These are phyloP conservation scores for Gossypium ekmanianum DNA, from an alignment of 345 rosid genomes.

Conservation along the genomic window DNA sequence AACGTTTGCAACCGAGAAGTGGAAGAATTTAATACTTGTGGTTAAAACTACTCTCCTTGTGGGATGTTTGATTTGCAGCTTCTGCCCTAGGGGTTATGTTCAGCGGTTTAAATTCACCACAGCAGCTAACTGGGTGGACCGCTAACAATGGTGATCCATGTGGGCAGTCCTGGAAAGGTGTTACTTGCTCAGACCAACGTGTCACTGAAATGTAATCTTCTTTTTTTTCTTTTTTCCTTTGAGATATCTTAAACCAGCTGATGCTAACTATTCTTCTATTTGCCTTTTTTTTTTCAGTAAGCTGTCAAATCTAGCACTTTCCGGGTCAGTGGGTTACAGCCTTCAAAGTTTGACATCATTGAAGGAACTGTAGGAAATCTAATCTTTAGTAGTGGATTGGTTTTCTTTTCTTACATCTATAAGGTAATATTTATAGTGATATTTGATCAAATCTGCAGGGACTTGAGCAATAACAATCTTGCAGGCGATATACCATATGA, in stretches of 20 bases:
- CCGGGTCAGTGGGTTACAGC: conserved; percentile 61
- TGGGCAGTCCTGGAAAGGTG: conserved; percentile 86
- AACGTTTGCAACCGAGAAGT: not conserved
- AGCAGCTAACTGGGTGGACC: conserved; percentile 68
- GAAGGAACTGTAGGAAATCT: conserved; percentile 68
- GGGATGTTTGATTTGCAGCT: conserved; percentile 45
- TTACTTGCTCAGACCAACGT: conserved; percentile 64
- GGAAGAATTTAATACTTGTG: not conserved
- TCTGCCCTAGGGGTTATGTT: conserved; percentile 61
- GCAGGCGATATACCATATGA: conserved; percentile 52
- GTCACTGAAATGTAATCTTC: conserved; percentile 76
- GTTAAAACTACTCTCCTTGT: not conserved
- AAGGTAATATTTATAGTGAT: conserved; percentile 4
- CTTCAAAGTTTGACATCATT: conserved; percentile 50
- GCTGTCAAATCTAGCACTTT: conserved; percentile 63
- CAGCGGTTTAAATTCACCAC: conserved; percentile 50
- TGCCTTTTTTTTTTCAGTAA: conserved; percentile 41
- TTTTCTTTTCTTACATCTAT: conserved; percentile 16
- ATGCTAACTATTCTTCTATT: conserved; percentile 13
- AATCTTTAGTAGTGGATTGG: conserved; percentile 9
- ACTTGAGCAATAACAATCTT: conserved; percentile 71
- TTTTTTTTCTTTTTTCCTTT: conserved; percentile 7
- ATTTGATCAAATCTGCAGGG: conserved; percentile 51
- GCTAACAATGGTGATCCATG: conserved; percentile 77
- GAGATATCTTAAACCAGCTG: conserved; percentile 5